Evolutionary conservation across 805 yeast genomes (phyloP).

Genomic region (Candida bentonensis): DNA sequence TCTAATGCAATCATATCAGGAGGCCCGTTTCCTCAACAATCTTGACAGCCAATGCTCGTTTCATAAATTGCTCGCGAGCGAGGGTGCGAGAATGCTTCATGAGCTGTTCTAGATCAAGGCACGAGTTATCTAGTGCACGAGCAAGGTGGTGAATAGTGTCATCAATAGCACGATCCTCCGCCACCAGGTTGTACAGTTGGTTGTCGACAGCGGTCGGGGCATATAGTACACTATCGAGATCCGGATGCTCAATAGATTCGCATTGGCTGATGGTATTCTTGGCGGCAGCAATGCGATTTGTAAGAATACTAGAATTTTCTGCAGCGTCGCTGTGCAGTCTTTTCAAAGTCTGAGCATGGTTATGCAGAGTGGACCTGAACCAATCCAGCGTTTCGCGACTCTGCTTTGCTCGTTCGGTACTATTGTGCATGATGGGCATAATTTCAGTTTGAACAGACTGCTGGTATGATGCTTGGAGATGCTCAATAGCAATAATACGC

Average conservation of each 20-base stretch:
- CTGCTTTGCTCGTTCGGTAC: constrained; percentile 17
- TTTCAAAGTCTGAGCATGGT: constrained; percentile 22
- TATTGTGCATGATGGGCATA: constrained; percentile 14
- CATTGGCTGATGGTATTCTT: constrained; percentile 5
- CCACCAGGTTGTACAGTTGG: constrained; percentile 49
- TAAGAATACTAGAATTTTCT: constrained; percentile 19
- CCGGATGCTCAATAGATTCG: constrained; percentile 16
- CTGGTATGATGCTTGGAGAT: constrained; percentile 15
- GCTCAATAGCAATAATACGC: constrained; percentile 14
- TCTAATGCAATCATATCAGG: not conserved
- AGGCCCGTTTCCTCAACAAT: constrained; percentile 1
- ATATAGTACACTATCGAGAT: constrained; percentile 30
- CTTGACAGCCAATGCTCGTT: constrained; percentile 28
- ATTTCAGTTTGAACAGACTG: constrained; percentile 14
- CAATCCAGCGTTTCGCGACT: constrained; percentile 26
- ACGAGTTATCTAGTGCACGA: constrained; percentile 37
- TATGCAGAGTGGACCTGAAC: constrained; percentile 20
- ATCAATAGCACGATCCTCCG: constrained; percentile 56
- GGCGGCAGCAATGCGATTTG: constrained; percentile 21
- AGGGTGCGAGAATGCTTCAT: constrained; percentile 36
- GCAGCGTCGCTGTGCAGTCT: constrained; percentile 16
- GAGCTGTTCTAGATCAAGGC: constrained; percentile 29
- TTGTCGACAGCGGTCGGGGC: constrained; percentile 40
- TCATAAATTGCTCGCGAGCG: constrained; percentile 51
- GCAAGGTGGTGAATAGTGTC: constrained; percentile 52